phyloP scores from a whole-genome alignment of 2,329 filamentous ascomycete genomes.

The Colletotrichum ledebouriae region DNA sequence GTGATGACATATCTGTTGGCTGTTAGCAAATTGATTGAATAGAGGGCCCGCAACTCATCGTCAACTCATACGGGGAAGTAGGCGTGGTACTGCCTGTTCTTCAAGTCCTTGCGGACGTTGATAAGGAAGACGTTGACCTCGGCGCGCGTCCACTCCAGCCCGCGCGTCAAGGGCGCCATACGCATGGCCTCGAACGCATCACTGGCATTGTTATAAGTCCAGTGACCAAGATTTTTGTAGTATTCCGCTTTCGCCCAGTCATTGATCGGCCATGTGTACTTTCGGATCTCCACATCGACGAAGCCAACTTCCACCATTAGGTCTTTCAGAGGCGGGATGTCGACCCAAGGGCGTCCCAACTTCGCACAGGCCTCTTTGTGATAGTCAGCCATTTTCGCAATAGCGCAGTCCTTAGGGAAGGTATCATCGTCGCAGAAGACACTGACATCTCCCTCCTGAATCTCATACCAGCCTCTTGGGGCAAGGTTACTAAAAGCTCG shows the following conservation, averaged over 20 bases:
- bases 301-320: slow-evolving; percentile 49
- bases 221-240: slow-evolving; percentile 35
- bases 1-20: slow-evolving; percentile 3
- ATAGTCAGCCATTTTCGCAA: slow-evolving; percentile 19
- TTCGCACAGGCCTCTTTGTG: not conserved
- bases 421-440: slow-evolving; percentile 46
- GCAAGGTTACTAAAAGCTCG: slow-evolving; percentile 46
- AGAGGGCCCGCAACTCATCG: fast-evolving
- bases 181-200: slow-evolving; percentile 52
- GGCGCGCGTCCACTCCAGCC: slow-evolving; percentile 49
- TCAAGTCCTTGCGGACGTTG: slow-evolving; percentile 51
- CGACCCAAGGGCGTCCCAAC: slow-evolving; percentile 46
- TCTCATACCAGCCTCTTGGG: slow-evolving; percentile 59
- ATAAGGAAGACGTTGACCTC: slow-evolving; percentile 53
- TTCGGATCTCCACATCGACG: slow-evolving; percentile 34
- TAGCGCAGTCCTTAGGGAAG: slow-evolving; percentile 19
- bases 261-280: slow-evolving; percentile 41
- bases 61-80: slow-evolving; percentile 54
- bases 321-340: slow-evolving; percentile 44
- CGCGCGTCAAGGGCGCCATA: slow-evolving; percentile 52
- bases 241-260: slow-evolving; percentile 35
- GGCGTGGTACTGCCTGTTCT: slow-evolving; percentile 51
- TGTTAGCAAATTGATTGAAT: not conserved
- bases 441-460: slow-evolving; percentile 48
- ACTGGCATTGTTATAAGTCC: slow-evolving; percentile 50